These are phyloP conservation scores for Lodderomyces pseudojiufengensis DNA, from an alignment of 1,139 yeast genomes.

Conservation along the genomic window DNA sequence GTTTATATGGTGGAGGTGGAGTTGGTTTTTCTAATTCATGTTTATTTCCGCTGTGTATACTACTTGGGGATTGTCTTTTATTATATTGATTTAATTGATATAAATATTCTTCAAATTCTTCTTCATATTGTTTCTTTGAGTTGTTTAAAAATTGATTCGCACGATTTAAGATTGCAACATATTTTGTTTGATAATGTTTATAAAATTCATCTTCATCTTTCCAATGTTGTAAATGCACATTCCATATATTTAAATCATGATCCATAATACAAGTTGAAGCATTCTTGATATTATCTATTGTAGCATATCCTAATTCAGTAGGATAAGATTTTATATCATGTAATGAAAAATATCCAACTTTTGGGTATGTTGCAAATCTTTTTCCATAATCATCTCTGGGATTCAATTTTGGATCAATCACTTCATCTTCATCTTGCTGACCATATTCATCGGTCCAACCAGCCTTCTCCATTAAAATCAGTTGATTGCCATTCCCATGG, in stretches of 20 bases:
- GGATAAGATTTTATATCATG: conserved; percentile 89
- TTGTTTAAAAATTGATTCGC: conserved; percentile 65
- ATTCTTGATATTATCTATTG: conserved; percentile 64
- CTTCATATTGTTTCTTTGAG: conserved; percentile 45
- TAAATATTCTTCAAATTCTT: conserved; percentile 32
- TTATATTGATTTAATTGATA: conserved; percentile 25
- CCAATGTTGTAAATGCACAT: conserved; percentile 74
- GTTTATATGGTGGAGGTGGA: conserved; percentile 58
- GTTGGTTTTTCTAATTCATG: conserved; percentile 19
- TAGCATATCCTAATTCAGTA: conserved; percentile 75
- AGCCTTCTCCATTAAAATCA: conserved; percentile 79
- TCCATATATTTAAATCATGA: conserved; percentile 81
- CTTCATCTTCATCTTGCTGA: conserved; percentile 41
- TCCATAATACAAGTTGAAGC: conserved; percentile 81
- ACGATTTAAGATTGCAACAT: conserved; percentile 58
- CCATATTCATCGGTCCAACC: conserved; percentile 56
- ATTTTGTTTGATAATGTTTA: conserved; percentile 57
- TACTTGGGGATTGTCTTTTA: conserved; percentile 26
- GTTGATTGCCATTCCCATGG: conserved; percentile 93
- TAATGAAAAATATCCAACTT: conserved; percentile 77
- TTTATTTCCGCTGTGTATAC: conserved; percentile 17
- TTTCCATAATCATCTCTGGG: conserved; percentile 54
- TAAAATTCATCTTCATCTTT: conserved; percentile 61
- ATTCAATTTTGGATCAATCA: conserved; percentile 23
- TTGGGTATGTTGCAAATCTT: conserved; percentile 51